phyloP scores from a whole-genome alignment of 768 basidiomycete genomes.

The Ephemerocybe angulata region DNA sequence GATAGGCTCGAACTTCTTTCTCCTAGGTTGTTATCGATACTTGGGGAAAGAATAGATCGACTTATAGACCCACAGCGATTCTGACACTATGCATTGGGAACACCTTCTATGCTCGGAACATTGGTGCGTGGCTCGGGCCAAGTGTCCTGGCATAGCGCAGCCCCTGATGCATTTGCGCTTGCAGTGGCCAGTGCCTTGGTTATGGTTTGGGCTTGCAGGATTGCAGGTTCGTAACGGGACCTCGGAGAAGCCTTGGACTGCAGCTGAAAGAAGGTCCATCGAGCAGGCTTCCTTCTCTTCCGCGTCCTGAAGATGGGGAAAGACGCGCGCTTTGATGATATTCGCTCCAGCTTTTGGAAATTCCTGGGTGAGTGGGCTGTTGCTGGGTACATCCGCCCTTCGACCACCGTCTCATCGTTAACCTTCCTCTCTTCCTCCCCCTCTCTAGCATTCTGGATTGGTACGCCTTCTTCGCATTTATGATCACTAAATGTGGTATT shows the following conservation, averaged over 20 bases:
- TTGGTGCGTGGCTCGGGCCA: slow-evolving; percentile 25
- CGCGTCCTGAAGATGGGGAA: slow-evolving; percentile 67
- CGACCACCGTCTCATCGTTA: too few relatives aligned
- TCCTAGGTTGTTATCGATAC: slow-evolving; percentile 52
- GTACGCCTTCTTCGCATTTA: slow-evolving; percentile 22
- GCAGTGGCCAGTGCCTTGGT: slow-evolving; percentile 52
- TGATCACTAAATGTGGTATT: too few relatives aligned
- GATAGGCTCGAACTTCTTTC: slow-evolving; percentile 62
- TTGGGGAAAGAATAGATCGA: not conserved
- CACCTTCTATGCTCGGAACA: slow-evolving; percentile 56
- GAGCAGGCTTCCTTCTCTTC: slow-evolving; percentile 61
- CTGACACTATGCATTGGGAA: slow-evolving; percentile 60
- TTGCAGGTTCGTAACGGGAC: slow-evolving; percentile 45
- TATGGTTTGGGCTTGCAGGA: slow-evolving; percentile 63
- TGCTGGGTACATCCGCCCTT: too few relatives aligned
- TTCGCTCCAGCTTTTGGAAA: slow-evolving; percentile 61
- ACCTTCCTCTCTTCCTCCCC: not conserved
- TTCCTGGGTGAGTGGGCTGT: slow-evolving; percentile 48
- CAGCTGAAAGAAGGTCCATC: too few relatives aligned
- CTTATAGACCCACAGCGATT: slow-evolving; percentile 49
- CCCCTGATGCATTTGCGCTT: too few relatives aligned
- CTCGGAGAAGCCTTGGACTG: too few relatives aligned
- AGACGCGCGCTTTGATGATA: slow-evolving; percentile 65
- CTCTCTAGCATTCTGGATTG: slow-evolving; percentile 50
- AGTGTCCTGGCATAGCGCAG: too few relatives aligned